A percentile compares a stretch with the other conserved stretches of the same genome.
Evolutionary conservation across 208 protist species (phyloP).

Genomic region (Lotmaria passim): DNA sequence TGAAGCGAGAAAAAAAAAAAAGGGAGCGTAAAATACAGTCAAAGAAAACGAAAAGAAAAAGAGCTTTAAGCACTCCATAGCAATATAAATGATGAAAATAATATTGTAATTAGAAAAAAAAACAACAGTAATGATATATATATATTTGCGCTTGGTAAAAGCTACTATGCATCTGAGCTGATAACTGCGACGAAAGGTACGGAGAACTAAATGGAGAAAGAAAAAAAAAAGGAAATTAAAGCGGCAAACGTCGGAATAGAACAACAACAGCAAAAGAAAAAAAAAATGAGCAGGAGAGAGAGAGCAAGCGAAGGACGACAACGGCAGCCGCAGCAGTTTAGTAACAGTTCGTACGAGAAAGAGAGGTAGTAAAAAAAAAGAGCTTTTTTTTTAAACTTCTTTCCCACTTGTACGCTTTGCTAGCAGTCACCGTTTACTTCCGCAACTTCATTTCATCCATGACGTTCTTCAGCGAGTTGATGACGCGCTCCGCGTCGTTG

Average conservation of each 20-base stretch:
- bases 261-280: slow-evolving; percentile 18
- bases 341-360: no score
- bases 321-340: no score
- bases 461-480: slow-evolving; percentile 55
- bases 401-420: background rate
- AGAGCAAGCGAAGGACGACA: background rate
- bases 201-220: background rate
- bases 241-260: background rate
- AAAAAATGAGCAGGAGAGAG: background rate
- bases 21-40: slow-evolving; percentile 1
- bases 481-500: slow-evolving; percentile 58
- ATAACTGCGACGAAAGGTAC: no score
- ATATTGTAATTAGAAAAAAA: no score
- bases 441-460: slow-evolving; percentile 42
- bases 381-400: background rate
- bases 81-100: no score
- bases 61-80: background rate
- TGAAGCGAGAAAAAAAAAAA: slow-evolving; percentile 2
- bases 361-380: no score
- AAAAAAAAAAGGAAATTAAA: background rate
- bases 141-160: no score
- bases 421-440: slow-evolving; percentile 23
- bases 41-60: background rate
- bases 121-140: no score
- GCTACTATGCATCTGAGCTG: no score